Base-by-base conservation (phyloP, 768 basidiomycete species). In the Clitopilus hobsonii region DNA sequence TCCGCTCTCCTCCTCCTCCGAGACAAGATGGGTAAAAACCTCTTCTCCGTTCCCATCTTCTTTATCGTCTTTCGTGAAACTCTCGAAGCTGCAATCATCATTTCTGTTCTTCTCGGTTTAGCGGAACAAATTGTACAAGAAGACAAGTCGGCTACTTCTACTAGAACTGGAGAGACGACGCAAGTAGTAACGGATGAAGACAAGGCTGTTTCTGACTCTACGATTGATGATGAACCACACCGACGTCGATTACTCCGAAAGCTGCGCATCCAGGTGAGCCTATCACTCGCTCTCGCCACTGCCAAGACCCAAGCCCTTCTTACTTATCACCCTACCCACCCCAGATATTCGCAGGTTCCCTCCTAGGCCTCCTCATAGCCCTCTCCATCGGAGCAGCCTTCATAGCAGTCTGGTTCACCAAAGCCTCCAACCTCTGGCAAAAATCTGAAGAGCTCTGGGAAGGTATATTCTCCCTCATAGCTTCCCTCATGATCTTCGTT, bases 61-160 rank as follows among this genome's bases (percentile, higher is more conserved):
- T 94, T 98, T 81, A 94, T 97, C 73, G 85, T 95, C 73, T 94
- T 96, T 70, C 84, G 94, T 66, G 94, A 97, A 80, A 89, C 92
- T 4, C 80, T 97, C 59, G 94, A 97, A 76, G 90, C 93, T 3
- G 85, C 84, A 38, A 89, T 98, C 74, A 92, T 98, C 78, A 73
- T 97, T 67, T 90, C 92, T 5, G 92, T 96, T 55, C 82, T 98
- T 49, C 86, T 96, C 52, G 85, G 90, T 59, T 85, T 98, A 57
- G 89, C 91, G n/a, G 85, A 96, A 63, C 93, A 95, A 60, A 83
- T 94, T 59, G 79, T 89, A 5, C 67, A 75, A 49, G 72, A 75
- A 1, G 73, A 73, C 53, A 55, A 65, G n/a, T n/a, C n/a, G n/a
- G n/a, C 32, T 36, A 36, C 3, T 3, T 14, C 13, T 11, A 4